A percentile compares a stretch with the other conserved stretches of the same genome.
phyloP scores from a whole-genome alignment of 768 basidiomycete species.

The Lanmaoa pseudosensibilis region DNA sequence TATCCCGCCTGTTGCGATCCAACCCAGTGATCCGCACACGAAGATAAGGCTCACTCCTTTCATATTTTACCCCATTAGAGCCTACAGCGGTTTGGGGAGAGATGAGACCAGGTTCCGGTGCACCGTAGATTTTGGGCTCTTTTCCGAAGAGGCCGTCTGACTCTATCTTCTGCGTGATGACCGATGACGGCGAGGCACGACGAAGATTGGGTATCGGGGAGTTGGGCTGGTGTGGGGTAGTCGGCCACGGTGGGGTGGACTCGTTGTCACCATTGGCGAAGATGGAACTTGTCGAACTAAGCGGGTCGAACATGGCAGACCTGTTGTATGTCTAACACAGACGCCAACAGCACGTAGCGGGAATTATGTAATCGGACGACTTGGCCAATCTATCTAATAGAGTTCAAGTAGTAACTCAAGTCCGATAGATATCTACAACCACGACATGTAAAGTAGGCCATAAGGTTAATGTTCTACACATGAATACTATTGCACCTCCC shows the following conservation, averaged over 20 bases:
- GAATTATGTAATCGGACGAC: slow-evolving; percentile 19
- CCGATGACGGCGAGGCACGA: slow-evolving; percentile 52
- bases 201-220: slow-evolving; percentile 72
- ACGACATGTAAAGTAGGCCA: not conserved
- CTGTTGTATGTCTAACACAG: not conserved
- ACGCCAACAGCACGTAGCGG: not conserved
- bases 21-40: slow-evolving; percentile 86
- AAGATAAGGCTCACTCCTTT: slow-evolving; percentile 81
- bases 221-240: slow-evolving; percentile 72
- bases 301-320: slow-evolving; percentile 67
- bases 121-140: slow-evolving; percentile 85
- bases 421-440: too few species aligned
- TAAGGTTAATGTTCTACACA: not conserved
- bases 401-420: not conserved
- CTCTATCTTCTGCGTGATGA: slow-evolving; percentile 51
- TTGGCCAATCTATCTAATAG: not conserved
- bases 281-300: slow-evolving; percentile 52
- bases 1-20: slow-evolving; percentile 93
- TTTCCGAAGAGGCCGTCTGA: slow-evolving; percentile 66
- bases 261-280: slow-evolving; percentile 52
- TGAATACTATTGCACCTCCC: not conserved
- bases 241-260: slow-evolving; percentile 69
- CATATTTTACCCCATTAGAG: slow-evolving; percentile 69
- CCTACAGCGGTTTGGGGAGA: slow-evolving; percentile 67
- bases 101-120: slow-evolving; percentile 79